Conservation (phyloP, 2,329 filamentous ascomycete genomes). For the Knufia fluminis region DNA sequence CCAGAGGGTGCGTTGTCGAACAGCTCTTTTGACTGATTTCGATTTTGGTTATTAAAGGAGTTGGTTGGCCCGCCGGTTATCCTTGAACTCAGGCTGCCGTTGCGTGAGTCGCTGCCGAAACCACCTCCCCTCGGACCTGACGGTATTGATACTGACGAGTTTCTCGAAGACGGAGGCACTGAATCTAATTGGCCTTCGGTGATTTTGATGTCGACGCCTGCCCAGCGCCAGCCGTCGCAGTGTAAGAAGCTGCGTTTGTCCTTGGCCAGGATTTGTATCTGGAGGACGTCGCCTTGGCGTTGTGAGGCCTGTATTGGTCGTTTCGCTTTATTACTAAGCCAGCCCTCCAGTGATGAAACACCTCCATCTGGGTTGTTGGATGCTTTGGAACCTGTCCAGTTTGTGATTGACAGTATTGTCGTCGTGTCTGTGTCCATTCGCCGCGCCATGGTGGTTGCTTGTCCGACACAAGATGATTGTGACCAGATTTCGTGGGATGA, state of each 20-base stretch:
- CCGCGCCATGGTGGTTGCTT: conserved; percentile 5
- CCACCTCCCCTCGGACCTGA: background rate
- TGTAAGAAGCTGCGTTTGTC: conserved; percentile 38
- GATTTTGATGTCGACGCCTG: conserved; percentile 50
- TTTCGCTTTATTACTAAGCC: conserved; percentile 62
- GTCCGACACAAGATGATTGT: background rate
- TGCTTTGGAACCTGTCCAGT: conserved; percentile 61
- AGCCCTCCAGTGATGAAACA: conserved; percentile 53
- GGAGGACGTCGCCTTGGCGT: conserved; percentile 15
- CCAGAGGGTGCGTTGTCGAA: conserved; percentile 9
- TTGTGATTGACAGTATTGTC: conserved; percentile 37
- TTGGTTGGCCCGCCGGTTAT: conserved; percentile 6
- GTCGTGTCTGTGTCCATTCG: conserved; percentile 6
- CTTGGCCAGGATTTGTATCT: conserved; percentile 18
- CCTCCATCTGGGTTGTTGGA: conserved; percentile 58
- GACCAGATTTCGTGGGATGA: background rate
- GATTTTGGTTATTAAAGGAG: conserved; percentile 2
- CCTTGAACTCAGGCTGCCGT: conserved; percentile 8
- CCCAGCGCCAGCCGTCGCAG: conserved; percentile 60
- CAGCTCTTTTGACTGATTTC: conserved; percentile 13
- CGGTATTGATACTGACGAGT: conserved; percentile 9
- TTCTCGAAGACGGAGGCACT: conserved; percentile 22
- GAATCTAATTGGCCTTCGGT: conserved; percentile 34
- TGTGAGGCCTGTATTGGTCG: conserved; percentile 38
- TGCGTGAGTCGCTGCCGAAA: background rate